These are phyloP conservation scores for Microbotryum intermedium DNA, from an alignment of 1,284 basidiomycete species.

Conservation along the genomic window DNA sequence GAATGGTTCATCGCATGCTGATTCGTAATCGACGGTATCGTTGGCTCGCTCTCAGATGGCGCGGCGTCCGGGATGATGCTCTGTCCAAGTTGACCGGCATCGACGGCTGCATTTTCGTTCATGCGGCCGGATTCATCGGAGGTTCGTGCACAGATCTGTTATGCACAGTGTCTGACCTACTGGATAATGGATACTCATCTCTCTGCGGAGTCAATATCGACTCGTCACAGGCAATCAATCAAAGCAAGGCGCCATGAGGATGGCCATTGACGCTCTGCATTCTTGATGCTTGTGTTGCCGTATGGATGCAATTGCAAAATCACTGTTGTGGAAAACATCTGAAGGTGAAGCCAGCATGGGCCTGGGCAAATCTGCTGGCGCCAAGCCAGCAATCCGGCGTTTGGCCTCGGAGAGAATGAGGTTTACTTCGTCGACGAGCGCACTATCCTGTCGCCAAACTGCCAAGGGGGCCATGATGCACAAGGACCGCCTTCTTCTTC, in stretches of 20 bases:
- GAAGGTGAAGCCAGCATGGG: no score
- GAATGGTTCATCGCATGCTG: no score
- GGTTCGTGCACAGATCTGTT: slow-evolving; percentile 46
- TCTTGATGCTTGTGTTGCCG: slow-evolving; percentile 6
- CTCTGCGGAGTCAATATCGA: background rate
- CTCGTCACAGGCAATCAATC: slow-evolving; percentile 67
- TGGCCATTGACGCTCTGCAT: slow-evolving; percentile 59
- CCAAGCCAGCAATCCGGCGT: no score
- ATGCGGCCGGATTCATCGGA: slow-evolving; percentile 93
- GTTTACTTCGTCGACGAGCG: no score
- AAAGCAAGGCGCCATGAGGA: slow-evolving; percentile 71
- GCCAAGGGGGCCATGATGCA: no score
- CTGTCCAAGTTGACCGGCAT: slow-evolving; percentile 68
- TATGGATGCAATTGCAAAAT: no score
- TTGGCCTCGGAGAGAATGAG: no score
- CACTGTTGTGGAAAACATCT: no score
- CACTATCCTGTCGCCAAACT: no score
- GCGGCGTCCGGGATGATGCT: slow-evolving; percentile 77
- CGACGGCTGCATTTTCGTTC: slow-evolving; percentile 75
- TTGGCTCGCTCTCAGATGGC: slow-evolving; percentile 50
- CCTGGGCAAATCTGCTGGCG: no score
- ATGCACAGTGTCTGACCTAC: background rate
- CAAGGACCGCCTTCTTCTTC: no score
- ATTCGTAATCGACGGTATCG: background rate
- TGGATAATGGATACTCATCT: background rate